Evolutionary conservation across 257 asterid genomes (phyloP).

Genomic region (Penstemon eatonii): DNA sequence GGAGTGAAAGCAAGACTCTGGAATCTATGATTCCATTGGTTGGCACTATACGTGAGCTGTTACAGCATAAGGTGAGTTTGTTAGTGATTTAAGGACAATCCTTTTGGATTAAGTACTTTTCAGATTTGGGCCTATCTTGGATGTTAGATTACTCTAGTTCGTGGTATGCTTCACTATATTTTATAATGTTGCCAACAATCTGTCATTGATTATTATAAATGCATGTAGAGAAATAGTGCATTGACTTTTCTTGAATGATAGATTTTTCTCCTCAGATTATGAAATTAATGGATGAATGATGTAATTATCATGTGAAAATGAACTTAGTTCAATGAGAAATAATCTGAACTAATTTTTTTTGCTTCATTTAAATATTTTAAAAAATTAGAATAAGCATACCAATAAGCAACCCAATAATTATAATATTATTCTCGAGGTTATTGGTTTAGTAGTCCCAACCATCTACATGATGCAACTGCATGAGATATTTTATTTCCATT

Average conservation of each 20-base stretch:
- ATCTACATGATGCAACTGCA: constrained; percentile 1
- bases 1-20: constrained; percentile 45
- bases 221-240: constrained; percentile 6
- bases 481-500: not conserved
- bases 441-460: not conserved
- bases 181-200: too few relatives aligned
- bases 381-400: not conserved
- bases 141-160: too few relatives aligned
- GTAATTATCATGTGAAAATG: not conserved
- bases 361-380: not conserved
- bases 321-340: constrained; percentile 12
- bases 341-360: constrained; percentile 2
- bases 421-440: constrained; percentile 12
- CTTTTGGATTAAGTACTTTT: not conserved
- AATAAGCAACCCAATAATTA: not conserved
- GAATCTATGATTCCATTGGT: constrained; percentile 69
- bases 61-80: constrained; percentile 73
- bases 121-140: too few relatives aligned
- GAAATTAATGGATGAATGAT: not conserved
- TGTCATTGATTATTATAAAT: not conserved
- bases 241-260: not conserved
- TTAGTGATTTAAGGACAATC: constrained; percentile 24
- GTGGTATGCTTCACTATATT: too few relatives aligned
- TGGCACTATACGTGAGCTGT: constrained; percentile 66
- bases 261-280: not conserved